Conservation (phyloP, 1,284 basidiomycete genomes). For the Papiliotrema laurentii region DNA sequence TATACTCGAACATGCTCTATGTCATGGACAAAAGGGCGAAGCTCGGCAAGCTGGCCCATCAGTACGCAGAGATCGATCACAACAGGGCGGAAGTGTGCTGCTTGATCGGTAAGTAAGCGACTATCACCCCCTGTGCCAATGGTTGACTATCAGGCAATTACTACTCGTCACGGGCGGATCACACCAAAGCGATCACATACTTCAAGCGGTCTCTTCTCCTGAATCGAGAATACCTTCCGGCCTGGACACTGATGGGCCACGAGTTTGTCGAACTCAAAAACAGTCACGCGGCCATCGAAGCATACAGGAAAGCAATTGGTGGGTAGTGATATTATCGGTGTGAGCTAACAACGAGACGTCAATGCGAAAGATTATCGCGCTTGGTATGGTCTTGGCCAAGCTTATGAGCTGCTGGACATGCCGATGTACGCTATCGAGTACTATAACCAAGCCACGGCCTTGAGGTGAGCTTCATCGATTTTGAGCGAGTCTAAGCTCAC, state of each 20-base stretch:
- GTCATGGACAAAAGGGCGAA: conserved; percentile 85
- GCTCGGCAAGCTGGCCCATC: conserved; percentile 86
- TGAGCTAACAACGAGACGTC: conserved; percentile 58
- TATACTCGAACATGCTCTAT: conserved; percentile 96
- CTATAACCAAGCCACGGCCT: conserved; percentile 89
- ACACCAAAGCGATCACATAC: conserved; percentile 93
- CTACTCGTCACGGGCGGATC: conserved; percentile 86
- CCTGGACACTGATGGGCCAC: conserved; percentile 99
- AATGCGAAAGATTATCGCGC: conserved; percentile 95
- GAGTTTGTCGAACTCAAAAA: conserved; percentile 99
- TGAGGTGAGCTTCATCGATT: conserved; percentile 58
- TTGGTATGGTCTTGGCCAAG: conserved; percentile 98
- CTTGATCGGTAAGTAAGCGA: conserved; percentile 68
- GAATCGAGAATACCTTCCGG: conserved; percentile 88
- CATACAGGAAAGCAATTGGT: conserved; percentile 93
- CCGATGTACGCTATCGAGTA: conserved; percentile 94
- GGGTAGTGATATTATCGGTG: conserved; percentile 33
- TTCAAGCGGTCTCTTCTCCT: conserved; percentile 91
- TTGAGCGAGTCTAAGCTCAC: conserved; percentile 3
- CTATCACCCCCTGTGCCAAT: too few relatives aligned
- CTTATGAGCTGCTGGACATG: conserved; percentile 95
- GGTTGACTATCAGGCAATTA: conserved; percentile 69
- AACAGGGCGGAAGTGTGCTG: conserved; percentile 93
- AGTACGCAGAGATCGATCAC: conserved; percentile 79
- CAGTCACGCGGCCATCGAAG: conserved; percentile 96